Evolutionary conservation across 176 grass and related monocot species (phyloP).

Genomic region (Pharus latifolius): DNA sequence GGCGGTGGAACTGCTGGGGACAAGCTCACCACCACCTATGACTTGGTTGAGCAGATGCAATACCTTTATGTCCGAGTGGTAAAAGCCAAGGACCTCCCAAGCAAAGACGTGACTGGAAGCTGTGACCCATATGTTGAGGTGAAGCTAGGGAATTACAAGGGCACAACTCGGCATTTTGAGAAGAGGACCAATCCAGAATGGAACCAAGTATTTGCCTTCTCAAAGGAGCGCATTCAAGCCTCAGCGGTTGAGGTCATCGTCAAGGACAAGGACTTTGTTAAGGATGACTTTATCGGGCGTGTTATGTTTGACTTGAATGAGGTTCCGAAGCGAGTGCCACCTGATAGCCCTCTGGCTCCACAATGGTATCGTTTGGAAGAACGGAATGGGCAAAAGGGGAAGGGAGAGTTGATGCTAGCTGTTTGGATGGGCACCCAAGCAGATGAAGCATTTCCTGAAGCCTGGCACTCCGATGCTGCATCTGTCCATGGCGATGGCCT

Average conservation of each 20-base stretch:
- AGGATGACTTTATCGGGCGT: slow-evolving; percentile 2
- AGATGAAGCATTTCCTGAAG: slow-evolving; percentile 21
- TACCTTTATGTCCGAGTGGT: too few relatives aligned
- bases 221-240: slow-evolving; percentile 10
- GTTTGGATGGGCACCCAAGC: slow-evolving; percentile 33
- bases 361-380: slow-evolving; percentile 22
- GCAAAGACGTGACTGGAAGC: too few relatives aligned
- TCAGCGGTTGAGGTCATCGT: slow-evolving; percentile 14
- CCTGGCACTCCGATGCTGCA: slow-evolving; percentile 5
- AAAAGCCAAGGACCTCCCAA: too few relatives aligned
- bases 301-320: slow-evolving; percentile 10
- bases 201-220: slow-evolving; percentile 28
- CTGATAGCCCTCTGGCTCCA: slow-evolving; percentile 20
- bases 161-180: slow-evolving; percentile 20
- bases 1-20: too few relatives aligned
- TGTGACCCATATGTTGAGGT: too few relatives aligned
- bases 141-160: slow-evolving; percentile 13
- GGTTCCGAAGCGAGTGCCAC: slow-evolving; percentile 14
- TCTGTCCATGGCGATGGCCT: too few relatives aligned
- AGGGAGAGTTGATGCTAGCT: slow-evolving; percentile 28
- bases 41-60: too few relatives aligned
- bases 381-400: background rate
- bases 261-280: background rate
- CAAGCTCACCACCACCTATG: too few relatives aligned
- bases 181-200: slow-evolving; percentile 24